phyloP scores from a whole-genome alignment of 306 rosid genomes.

The Ormosia emarginata region DNA sequence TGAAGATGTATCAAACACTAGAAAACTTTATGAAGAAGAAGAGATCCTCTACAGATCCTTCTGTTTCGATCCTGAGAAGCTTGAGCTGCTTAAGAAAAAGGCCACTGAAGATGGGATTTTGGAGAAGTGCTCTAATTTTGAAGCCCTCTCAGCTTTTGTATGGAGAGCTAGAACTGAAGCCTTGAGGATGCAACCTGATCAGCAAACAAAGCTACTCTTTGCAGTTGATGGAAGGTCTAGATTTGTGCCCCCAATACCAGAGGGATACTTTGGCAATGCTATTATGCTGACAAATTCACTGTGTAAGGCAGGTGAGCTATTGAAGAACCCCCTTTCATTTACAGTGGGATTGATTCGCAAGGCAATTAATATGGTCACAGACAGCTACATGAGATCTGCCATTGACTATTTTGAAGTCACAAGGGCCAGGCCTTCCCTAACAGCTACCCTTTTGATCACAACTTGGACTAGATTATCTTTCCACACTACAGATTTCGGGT shows the following conservation, averaged over 20 bases:
- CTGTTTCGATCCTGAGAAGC: slow-evolving; percentile 50
- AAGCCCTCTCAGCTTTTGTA: slow-evolving; percentile 74
- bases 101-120: slow-evolving; percentile 58
- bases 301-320: slow-evolving; percentile 52
- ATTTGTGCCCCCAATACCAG: slow-evolving; percentile 64
- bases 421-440: slow-evolving; percentile 68
- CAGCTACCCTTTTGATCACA: slow-evolving; percentile 68
- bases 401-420: slow-evolving; percentile 76
- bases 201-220: slow-evolving; percentile 71
- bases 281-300: slow-evolving; percentile 61
- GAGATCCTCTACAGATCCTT: slow-evolving; percentile 53
- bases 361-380: slow-evolving; percentile 59
- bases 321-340: slow-evolving; percentile 50
- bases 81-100: slow-evolving; percentile 50
- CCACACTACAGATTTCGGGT: slow-evolving; percentile 70
- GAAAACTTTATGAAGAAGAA: slow-evolving; percentile 45
- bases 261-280: slow-evolving; percentile 73
- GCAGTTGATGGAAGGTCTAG: slow-evolving; percentile 74
- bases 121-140: slow-evolving; percentile 54
- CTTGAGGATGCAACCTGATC: slow-evolving; percentile 55
- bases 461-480: slow-evolving; percentile 75
- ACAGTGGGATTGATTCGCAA: slow-evolving; percentile 47
- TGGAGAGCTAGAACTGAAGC: slow-evolving; percentile 79
- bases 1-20: slow-evolving; percentile 55
- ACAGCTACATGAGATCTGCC: slow-evolving; percentile 70